phyloP scores from a whole-genome alignment of 371 early-diverging fungal species.

The Funneliformis caledonium region DNA sequence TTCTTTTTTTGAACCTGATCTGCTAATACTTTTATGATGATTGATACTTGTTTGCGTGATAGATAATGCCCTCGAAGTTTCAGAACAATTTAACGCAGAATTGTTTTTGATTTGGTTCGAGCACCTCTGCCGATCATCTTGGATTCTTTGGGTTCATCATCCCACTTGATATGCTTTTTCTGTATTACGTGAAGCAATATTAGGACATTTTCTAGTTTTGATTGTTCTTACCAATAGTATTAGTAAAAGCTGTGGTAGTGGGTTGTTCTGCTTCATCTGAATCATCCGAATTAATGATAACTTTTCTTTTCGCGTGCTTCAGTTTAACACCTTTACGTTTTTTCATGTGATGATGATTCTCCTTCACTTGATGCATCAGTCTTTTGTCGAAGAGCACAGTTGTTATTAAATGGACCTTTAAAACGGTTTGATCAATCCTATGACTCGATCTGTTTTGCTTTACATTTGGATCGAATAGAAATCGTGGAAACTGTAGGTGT shows the following conservation, averaged over 20 bases:
- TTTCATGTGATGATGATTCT: neutral
- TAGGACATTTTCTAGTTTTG: neutral
- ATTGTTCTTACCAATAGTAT: neutral
- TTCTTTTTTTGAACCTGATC: neutral
- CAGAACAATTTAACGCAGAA: neutral
- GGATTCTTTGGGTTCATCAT: neutral
- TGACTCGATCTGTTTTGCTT: neutral
- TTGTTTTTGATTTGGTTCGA: neutral
- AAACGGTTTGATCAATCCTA: neutral
- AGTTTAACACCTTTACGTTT: neutral
- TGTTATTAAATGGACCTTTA: neutral
- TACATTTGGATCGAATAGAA: neutral
- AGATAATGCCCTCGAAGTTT: neutral
- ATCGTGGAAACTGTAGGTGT: neutral
- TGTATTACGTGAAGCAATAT: neutral
- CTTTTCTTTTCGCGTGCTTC: constrained; percentile 9
- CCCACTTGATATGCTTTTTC: neutral
- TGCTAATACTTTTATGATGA: neutral
- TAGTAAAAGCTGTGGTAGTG: too few species aligned
- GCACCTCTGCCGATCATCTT: neutral
- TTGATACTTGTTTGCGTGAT: neutral
- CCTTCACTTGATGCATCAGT: neutral
- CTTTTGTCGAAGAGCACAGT: neutral
- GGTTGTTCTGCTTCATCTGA: neutral
- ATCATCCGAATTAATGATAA: neutral